Percentiles rank a stretch among this genome's conserved stretches.
Evolutionary conservation across 2,329 filamentous ascomycete genomes (phyloP).

Genomic region (Pochonia chlamydosporia): DNA sequence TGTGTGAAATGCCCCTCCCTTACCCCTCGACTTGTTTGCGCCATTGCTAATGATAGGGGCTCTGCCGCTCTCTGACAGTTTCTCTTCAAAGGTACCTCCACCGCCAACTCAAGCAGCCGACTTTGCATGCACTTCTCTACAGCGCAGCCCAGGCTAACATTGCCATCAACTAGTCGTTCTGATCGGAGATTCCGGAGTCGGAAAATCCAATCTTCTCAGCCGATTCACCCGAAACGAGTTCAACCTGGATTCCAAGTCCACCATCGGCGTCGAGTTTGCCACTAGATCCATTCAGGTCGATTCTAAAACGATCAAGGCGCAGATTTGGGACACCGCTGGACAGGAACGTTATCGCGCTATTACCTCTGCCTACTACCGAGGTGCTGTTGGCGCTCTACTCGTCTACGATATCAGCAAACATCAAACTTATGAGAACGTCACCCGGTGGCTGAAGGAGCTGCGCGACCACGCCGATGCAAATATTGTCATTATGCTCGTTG

Average conservation of each 20-base stretch:
- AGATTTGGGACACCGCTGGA: constrained; percentile 99
- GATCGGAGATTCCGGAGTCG: constrained; percentile 98
- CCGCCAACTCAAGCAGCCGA: constrained; percentile 8
- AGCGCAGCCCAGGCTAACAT: constrained; percentile 24
- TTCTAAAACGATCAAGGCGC: constrained; percentile 99
- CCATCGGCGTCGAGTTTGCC: constrained; percentile 98
- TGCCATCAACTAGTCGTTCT: constrained; percentile 66
- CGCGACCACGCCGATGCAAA: constrained; percentile 97
- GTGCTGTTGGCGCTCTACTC: constrained; percentile 91
- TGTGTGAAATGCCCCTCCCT: constrained; percentile 52
- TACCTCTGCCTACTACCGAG: constrained; percentile 97
- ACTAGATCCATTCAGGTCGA: constrained; percentile 98
- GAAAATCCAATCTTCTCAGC: constrained; percentile 99
- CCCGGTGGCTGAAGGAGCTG: constrained; percentile 97
- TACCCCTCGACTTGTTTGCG: constrained; percentile 14
- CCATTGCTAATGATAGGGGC: constrained; percentile 25
- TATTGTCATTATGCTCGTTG: constrained; percentile 99
- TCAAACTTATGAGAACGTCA: constrained; percentile 98
- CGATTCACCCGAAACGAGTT: constrained; percentile 99
- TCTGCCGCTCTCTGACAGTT: constrained; percentile 54
- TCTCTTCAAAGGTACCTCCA: constrained; percentile 85
- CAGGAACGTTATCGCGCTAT: constrained; percentile 99
- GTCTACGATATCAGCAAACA: constrained; percentile 99
- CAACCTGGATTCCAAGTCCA: constrained; percentile 99
- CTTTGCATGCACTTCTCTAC: constrained; percentile 7